Percentiles rank a stretch among this genome's conserved stretches.
These are phyloP conservation scores for Rhexocercosporidium sp. DNA, from an alignment of 2,329 filamentous ascomycete genomes.

Conservation along the genomic window DNA sequence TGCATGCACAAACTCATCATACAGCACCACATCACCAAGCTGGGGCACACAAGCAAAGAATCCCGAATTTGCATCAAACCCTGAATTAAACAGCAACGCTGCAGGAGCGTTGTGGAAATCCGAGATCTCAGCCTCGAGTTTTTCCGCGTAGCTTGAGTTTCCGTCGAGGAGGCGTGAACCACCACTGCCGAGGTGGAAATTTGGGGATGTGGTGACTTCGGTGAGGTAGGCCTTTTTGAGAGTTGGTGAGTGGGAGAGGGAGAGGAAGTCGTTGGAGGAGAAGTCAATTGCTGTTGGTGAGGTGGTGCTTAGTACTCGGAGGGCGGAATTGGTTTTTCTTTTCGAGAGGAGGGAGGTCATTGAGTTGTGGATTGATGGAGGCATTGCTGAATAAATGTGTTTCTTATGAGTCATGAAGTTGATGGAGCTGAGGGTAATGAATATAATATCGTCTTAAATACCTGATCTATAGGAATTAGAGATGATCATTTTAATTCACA, in stretches of 20 bases:
- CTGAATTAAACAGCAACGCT: slow-evolving; percentile 65
- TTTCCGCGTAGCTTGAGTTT: slow-evolving; percentile 64
- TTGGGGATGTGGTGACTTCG: slow-evolving; percentile 21
- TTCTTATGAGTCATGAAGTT: background rate
- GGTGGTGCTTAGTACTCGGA: slow-evolving; percentile 58
- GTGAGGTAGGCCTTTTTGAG: slow-evolving; percentile 27
- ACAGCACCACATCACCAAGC: slow-evolving; percentile 60
- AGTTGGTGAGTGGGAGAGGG: slow-evolving; percentile 29
- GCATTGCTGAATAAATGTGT: slow-evolving; percentile 8
- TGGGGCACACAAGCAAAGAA: slow-evolving; percentile 56
- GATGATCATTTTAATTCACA: background rate
- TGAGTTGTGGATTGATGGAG: slow-evolving; percentile 11
- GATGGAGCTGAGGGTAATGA: too few relatives aligned
- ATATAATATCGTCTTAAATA: background rate
- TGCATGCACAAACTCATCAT: slow-evolving; percentile 71
- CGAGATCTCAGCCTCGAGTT: slow-evolving; percentile 63
- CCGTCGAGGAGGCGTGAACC: slow-evolving; percentile 70
- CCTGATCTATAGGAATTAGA: background rate
- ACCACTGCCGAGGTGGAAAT: slow-evolving; percentile 41
- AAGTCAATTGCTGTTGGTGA: slow-evolving; percentile 66
- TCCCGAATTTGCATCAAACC: slow-evolving; percentile 58
- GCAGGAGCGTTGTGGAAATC: slow-evolving; percentile 62
- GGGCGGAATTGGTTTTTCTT: slow-evolving; percentile 33
- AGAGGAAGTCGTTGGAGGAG: slow-evolving; percentile 40
- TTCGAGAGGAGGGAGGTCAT: slow-evolving; percentile 28